Conservation (phyloP, 1,139 yeast species). For the Waltiozyma solani region DNA sequence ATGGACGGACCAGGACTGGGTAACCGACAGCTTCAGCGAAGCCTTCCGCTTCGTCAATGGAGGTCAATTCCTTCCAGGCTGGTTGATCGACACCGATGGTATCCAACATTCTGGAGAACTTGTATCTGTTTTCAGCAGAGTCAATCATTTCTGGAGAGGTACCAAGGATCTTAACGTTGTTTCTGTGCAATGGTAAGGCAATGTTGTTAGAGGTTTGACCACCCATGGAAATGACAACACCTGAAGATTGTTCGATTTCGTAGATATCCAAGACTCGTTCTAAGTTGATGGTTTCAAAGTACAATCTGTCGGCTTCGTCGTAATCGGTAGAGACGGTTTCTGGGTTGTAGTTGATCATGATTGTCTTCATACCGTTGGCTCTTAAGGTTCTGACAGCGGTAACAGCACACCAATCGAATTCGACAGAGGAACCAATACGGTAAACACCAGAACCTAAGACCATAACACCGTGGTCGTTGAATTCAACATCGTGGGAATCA, state of each 20-base stretch:
- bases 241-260: constrained; percentile 82
- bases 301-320: constrained; percentile 95
- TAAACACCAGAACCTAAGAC: constrained; percentile 92
- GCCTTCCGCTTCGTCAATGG: constrained; percentile 85
- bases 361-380: constrained; percentile 78
- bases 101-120: constrained; percentile 96
- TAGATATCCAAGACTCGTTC: constrained; percentile 95
- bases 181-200: constrained; percentile 89
- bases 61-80: constrained; percentile 97
- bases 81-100: constrained; percentile 97
- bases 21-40: constrained; percentile 88
- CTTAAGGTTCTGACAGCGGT: constrained; percentile 92
- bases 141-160: constrained; percentile 98
- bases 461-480: constrained; percentile 82
- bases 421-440: constrained; percentile 92
- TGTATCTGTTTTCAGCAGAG: constrained; percentile 96
- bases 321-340: constrained; percentile 98
- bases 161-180: constrained; percentile 91
- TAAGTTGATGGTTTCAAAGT: constrained; percentile 90
- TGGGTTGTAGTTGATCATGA: constrained; percentile 97
- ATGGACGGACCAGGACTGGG: constrained; percentile 96
- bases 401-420: constrained; percentile 95
- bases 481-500: constrained; percentile 73
- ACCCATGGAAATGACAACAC: constrained; percentile 97
- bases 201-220: constrained; percentile 98